Evolutionary conservation across 371 early-diverging fungal genomes (phyloP).

Genomic region (Amoeboaphelidium occidentale): DNA sequence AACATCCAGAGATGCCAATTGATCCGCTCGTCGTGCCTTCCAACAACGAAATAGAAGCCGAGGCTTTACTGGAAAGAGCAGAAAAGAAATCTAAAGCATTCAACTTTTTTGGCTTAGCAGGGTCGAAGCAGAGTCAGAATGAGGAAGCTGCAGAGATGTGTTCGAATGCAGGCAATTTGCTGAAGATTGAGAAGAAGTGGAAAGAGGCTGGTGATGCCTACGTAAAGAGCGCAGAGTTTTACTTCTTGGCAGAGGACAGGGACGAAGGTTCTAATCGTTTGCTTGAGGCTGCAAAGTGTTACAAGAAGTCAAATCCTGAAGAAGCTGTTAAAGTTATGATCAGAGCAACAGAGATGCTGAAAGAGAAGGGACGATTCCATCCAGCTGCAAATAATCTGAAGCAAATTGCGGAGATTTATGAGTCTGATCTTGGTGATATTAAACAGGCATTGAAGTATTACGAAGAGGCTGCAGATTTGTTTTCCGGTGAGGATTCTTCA

Average conservation of each 20-base stretch:
- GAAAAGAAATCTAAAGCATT: background rate
- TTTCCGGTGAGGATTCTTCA: constrained; percentile 56
- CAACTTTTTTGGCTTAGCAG: background rate
- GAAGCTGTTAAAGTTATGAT: constrained; percentile 46
- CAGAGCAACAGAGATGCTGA: constrained; percentile 47
- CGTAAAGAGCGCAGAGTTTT: constrained; percentile 45
- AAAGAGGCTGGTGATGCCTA: constrained; percentile 78
- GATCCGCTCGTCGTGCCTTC: background rate
- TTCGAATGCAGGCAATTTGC: constrained; percentile 61
- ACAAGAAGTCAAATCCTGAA: constrained; percentile 54
- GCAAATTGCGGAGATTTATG: constrained; percentile 78
- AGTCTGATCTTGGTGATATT: constrained; percentile 55
- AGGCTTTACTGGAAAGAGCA: constrained; percentile 20
- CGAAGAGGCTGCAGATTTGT: constrained; percentile 73
- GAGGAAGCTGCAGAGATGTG: constrained; percentile 84
- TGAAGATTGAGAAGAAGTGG: constrained; percentile 69
- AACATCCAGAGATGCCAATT: background rate
- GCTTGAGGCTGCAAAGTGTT: constrained; percentile 61
- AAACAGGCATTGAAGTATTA: constrained; percentile 58
- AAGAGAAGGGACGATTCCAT: constrained; percentile 59
- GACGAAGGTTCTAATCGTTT: constrained; percentile 62
- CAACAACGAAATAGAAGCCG: constrained; percentile 1
- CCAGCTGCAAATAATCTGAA: constrained; percentile 76
- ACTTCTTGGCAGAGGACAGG: constrained; percentile 30
- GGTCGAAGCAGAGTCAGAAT: constrained; percentile 15